These are phyloP conservation scores for Picochlorum sp. DNA, from an alignment of 139 green algal genomes.

Conservation along the genomic window DNA sequence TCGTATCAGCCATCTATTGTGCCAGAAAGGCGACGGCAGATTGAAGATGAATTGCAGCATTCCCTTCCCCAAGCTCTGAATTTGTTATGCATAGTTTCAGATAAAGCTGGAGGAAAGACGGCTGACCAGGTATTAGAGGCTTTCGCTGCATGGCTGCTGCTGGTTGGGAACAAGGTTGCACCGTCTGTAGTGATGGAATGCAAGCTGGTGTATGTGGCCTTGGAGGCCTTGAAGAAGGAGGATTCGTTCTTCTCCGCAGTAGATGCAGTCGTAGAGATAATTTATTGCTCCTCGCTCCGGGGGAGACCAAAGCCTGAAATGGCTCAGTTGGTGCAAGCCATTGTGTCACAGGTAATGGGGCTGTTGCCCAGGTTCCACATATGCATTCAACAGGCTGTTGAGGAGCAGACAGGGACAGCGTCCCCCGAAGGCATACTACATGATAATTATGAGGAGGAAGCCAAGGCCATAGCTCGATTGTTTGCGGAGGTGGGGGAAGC, in stretches of 20 bases:
- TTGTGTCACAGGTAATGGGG: constrained; percentile 72
- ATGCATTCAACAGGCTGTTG: constrained; percentile 28
- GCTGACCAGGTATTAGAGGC: constrained; percentile 49
- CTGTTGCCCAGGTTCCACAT: constrained; percentile 62
- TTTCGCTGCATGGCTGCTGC: constrained; percentile 68
- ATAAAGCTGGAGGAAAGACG: neutral
- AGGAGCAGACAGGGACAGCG: constrained; percentile 14
- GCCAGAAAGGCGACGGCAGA: constrained; percentile 63
- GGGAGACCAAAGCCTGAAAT: constrained; percentile 36
- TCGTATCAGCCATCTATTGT: constrained; percentile 58
- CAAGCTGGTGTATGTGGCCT: constrained; percentile 45
- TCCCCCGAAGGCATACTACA: constrained; percentile 2
- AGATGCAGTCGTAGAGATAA: constrained; percentile 57
- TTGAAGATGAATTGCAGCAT: constrained; percentile 50
- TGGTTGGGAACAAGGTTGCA: constrained; percentile 31
- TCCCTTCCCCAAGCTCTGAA: constrained; percentile 38
- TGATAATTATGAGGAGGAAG: constrained; percentile 70
- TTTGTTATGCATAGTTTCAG: constrained; percentile 49
- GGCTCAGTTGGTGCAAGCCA: constrained; percentile 53
- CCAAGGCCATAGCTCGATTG: constrained; percentile 83
- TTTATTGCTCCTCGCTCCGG: constrained; percentile 25
- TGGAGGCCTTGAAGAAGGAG: constrained; percentile 48
- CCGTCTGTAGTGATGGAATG: constrained; percentile 6
- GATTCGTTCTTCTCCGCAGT: constrained; percentile 67
- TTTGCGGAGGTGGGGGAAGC: constrained; percentile 89